Percentiles rank a stretch among this genome's conserved stretches.
These are phyloP conservation scores for Tylopilus felleus DNA, from an alignment of 768 basidiomycete species.

Conservation along the genomic window DNA sequence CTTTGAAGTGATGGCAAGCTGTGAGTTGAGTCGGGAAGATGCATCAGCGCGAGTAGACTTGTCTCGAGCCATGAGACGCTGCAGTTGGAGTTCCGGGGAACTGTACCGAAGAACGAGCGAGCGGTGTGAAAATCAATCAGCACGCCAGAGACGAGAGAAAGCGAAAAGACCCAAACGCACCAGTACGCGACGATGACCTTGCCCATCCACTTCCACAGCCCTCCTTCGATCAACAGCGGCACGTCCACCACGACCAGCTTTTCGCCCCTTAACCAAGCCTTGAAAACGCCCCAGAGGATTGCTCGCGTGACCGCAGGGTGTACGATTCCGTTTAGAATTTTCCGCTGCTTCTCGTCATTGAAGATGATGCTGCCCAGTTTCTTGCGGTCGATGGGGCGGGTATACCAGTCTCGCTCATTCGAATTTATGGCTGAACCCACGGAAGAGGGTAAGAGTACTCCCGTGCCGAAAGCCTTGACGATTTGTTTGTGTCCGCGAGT, in stretches of 20 bases:
- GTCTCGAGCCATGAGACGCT: constrained; percentile 78
- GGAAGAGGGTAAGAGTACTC: constrained; percentile 47
- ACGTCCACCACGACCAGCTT: constrained; percentile 85
- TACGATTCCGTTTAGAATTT: constrained; percentile 75
- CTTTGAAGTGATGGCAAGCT: constrained; percentile 77
- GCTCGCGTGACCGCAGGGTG: constrained; percentile 86
- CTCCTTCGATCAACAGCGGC: constrained; percentile 87
- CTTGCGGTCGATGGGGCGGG: constrained; percentile 78
- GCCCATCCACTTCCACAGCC: constrained; percentile 79
- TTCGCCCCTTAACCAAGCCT: constrained; percentile 74
- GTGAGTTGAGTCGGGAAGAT: constrained; percentile 68
- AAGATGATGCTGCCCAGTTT: constrained; percentile 86
- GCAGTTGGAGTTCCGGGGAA: constrained; percentile 78
- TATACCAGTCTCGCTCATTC: constrained; percentile 20
- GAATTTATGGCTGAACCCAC: background rate
- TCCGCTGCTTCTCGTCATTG: constrained; percentile 66
- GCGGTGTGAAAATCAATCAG: background rate
- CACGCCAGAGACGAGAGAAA: background rate
- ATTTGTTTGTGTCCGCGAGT: constrained; percentile 70
- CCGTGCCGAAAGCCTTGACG: constrained; percentile 63
- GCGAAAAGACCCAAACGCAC: constrained; percentile 38
- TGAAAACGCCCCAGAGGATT: constrained; percentile 68
- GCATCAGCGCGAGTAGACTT: constrained; percentile 64
- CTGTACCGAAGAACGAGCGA: constrained; percentile 36
- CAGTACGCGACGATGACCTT: constrained; percentile 89